phyloP scores from a whole-genome alignment of 768 basidiomycete species.

The Mycena rosella region DNA sequence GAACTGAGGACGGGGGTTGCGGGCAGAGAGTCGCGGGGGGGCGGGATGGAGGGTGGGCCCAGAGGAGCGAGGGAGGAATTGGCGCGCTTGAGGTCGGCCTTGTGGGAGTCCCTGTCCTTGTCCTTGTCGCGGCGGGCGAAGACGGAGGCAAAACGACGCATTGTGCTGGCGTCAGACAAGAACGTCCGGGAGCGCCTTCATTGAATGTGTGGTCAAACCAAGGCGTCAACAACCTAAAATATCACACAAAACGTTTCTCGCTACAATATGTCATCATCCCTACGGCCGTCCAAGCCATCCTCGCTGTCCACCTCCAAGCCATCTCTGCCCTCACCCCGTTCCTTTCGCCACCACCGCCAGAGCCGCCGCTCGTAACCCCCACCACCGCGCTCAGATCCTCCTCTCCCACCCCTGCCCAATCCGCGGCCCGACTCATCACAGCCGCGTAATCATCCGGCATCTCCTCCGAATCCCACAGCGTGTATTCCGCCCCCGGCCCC shows the following conservation, averaged over 20 bases:
- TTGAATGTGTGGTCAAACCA: neutral
- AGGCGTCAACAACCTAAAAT: no score
- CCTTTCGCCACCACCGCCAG: slow-evolving; percentile 59
- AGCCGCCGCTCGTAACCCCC: slow-evolving; percentile 77
- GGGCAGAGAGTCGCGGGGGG: slow-evolving; percentile 32
- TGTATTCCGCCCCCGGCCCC: slow-evolving; percentile 72
- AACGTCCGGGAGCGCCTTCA: neutral
- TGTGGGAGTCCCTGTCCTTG: slow-evolving; percentile 49
- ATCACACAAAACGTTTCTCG: no score
- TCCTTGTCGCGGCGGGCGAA: slow-evolving; percentile 56
- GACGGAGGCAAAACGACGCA: slow-evolving; percentile 77
- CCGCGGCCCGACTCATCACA: slow-evolving; percentile 65
- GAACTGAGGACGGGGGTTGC: slow-evolving; percentile 47
- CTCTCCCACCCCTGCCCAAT: slow-evolving; percentile 66
- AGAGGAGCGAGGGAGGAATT: slow-evolving; percentile 43
- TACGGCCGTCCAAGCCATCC: neutral
- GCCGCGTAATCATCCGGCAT: slow-evolving; percentile 62
- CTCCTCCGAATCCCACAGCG: slow-evolving; percentile 78
- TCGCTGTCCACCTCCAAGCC: neutral
- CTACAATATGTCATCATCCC: no score
- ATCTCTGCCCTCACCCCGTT: slow-evolving; percentile 37
- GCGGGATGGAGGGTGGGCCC: slow-evolving; percentile 33
- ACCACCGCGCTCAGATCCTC: slow-evolving; percentile 68
- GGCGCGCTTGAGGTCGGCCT: slow-evolving; percentile 43
- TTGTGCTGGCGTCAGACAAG: slow-evolving; percentile 40